Evolutionary conservation across 768 basidiomycete genomes (phyloP).

Genomic region (Lactarius evosmus): DNA sequence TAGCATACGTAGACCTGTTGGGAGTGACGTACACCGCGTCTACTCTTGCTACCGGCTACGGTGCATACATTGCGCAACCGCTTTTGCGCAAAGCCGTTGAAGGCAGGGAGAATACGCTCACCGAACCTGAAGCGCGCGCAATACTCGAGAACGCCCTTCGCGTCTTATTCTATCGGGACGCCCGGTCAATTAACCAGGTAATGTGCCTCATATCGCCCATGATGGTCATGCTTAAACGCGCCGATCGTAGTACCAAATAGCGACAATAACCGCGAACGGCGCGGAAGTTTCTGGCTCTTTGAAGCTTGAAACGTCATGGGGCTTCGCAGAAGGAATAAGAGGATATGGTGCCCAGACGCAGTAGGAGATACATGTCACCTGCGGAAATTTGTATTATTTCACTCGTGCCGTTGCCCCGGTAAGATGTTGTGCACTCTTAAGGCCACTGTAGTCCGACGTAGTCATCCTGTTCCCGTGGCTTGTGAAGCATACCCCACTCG

Average conservation of each 20-base stretch:
- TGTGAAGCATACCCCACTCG: too few relatives aligned
- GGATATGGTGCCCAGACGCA: constrained; percentile 92
- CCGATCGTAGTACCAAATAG: constrained; percentile 85
- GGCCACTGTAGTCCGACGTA: not conserved
- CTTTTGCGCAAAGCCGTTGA: constrained; percentile 90
- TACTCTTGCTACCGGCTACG: constrained; percentile 94
- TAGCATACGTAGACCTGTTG: constrained; percentile 90
- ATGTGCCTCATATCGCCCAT: constrained; percentile 25
- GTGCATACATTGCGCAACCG: constrained; percentile 89
- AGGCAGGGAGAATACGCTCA: constrained; percentile 66
- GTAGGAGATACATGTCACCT: constrained; percentile 38
- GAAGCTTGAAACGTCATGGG: constrained; percentile 77
- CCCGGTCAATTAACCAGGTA: constrained; percentile 93
- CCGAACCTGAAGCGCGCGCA: constrained; percentile 71
- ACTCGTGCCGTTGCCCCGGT: not conserved
- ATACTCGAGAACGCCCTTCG: constrained; percentile 86
- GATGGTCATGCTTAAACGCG: not conserved
- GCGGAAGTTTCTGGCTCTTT: constrained; percentile 76
- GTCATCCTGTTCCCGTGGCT: not conserved
- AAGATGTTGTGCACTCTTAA: not conserved
- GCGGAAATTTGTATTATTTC: constrained; percentile 10
- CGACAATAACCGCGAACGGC: constrained; percentile 76
- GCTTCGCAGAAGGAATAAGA: constrained; percentile 87
- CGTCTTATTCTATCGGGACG: constrained; percentile 95
- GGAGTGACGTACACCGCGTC: constrained; percentile 96